Conservation (phyloP, 257 asterid species). For the Fraxinus quadrangulata region DNA sequence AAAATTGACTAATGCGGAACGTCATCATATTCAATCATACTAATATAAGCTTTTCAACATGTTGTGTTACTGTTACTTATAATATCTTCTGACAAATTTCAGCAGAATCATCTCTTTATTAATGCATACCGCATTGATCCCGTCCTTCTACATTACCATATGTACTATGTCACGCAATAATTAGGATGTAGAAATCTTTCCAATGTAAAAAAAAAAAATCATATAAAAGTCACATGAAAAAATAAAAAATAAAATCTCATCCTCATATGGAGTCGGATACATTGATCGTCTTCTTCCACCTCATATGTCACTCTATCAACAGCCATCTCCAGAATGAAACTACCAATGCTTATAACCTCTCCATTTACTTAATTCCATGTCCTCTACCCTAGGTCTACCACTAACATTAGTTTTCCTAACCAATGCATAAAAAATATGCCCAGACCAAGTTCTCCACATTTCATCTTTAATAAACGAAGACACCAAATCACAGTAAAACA, state of each 20-base stretch:
- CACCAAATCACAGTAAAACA: background rate
- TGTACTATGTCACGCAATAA: background rate
- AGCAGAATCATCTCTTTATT: background rate
- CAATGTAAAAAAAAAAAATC: background rate
- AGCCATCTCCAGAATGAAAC: background rate
- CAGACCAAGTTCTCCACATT: background rate
- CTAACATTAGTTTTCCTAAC: background rate
- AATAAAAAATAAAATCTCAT: background rate
- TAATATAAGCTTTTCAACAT: background rate
- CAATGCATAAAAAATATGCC: background rate
- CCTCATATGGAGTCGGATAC: background rate
- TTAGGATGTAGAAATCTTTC: background rate
- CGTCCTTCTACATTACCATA: background rate
- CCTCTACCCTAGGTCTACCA: background rate
- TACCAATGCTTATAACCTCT: background rate
- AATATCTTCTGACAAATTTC: background rate
- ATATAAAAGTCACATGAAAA: conserved; percentile 7
- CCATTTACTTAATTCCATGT: background rate
- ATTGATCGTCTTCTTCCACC: background rate
- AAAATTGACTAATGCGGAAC: background rate
- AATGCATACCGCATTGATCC: background rate
- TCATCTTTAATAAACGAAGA: background rate
- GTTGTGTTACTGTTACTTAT: background rate
- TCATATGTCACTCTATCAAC: background rate
- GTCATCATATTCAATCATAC: background rate